Evolutionary conservation across 805 yeast genomes (phyloP).

Genomic region (Teunomyces funiuensis): DNA sequence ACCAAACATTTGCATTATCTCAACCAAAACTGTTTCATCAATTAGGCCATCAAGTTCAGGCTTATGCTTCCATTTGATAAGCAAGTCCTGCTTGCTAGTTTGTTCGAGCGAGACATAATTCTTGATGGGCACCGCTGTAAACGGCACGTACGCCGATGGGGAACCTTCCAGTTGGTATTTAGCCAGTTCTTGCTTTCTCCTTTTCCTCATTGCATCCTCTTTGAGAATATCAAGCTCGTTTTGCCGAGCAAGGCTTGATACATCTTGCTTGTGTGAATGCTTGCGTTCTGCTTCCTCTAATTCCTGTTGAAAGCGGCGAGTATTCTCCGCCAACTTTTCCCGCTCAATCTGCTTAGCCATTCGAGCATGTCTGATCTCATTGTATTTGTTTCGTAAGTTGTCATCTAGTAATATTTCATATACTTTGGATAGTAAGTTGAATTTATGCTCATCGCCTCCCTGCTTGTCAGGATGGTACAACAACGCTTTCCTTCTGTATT

Average conservation of each 20-base stretch:
- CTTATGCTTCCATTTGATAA: constrained; percentile 48
- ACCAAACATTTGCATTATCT: constrained; percentile 50
- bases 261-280: not conserved
- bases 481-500: constrained; percentile 37
- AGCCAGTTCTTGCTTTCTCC: constrained; percentile 24
- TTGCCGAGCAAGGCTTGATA: not conserved
- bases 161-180: not conserved
- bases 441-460: constrained; percentile 19
- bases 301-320: constrained; percentile 29
- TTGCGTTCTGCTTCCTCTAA: constrained; percentile 23
- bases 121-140: constrained; percentile 17
- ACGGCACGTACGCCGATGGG: constrained; percentile 16
- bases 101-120: constrained; percentile 2
- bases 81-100: constrained; percentile 15
- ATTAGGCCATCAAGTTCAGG: constrained; percentile 33
- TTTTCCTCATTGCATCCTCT: constrained; percentile 28
- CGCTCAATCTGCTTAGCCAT: constrained; percentile 9
- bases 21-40: constrained; percentile 28
- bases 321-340: constrained; percentile 19
- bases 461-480: constrained; percentile 43
- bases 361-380: constrained; percentile 22
- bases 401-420: constrained; percentile 33
- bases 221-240: constrained; percentile 16
- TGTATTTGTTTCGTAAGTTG: constrained; percentile 27
- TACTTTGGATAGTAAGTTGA: constrained; percentile 29